Conservation (phyloP, 441 rosid genomes). For the Francoa sonchifolia region DNA sequence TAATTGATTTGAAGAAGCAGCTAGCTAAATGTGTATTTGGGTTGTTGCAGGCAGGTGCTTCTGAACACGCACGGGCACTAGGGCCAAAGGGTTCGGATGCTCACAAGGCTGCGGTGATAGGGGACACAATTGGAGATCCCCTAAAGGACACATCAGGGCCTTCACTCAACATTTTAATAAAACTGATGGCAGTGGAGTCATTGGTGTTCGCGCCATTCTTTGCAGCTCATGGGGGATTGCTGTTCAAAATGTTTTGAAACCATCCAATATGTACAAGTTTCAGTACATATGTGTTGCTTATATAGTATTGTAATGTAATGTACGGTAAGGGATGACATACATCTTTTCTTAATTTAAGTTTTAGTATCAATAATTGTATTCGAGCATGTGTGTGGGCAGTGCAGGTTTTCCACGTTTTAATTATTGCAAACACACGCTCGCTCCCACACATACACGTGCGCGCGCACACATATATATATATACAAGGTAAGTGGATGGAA, state of each 20-base stretch:
- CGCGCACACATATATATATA: too few species aligned
- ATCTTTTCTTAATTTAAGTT: too few species aligned
- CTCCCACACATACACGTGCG: too few species aligned
- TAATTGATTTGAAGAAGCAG: not conserved
- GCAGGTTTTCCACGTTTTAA: too few species aligned
- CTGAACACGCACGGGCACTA: constrained; percentile 45
- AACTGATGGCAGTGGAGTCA: constrained; percentile 72
- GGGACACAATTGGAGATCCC: constrained; percentile 69
- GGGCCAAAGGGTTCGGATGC: constrained; percentile 68
- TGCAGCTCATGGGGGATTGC: constrained; percentile 54
- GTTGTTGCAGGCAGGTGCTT: constrained; percentile 35
- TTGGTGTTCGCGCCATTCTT: constrained; percentile 68
- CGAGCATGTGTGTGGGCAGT: too few species aligned
- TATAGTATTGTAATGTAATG: too few species aligned
- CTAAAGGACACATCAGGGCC: constrained; percentile 69
- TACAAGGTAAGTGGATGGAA: too few species aligned
- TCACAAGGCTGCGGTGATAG: constrained; percentile 66
- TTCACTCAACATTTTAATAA: constrained; percentile 56
- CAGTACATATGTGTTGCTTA: too few species aligned
- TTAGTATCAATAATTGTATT: too few species aligned
- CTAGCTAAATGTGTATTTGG: not conserved
- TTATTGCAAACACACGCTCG: too few species aligned
- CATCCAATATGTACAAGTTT: too few species aligned
- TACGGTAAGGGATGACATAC: too few species aligned
- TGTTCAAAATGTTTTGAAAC: constrained; percentile 35